Evolutionary conservation across 2,329 filamentous ascomycete species (phyloP).

Genomic region (Aspergillus caelatus): DNA sequence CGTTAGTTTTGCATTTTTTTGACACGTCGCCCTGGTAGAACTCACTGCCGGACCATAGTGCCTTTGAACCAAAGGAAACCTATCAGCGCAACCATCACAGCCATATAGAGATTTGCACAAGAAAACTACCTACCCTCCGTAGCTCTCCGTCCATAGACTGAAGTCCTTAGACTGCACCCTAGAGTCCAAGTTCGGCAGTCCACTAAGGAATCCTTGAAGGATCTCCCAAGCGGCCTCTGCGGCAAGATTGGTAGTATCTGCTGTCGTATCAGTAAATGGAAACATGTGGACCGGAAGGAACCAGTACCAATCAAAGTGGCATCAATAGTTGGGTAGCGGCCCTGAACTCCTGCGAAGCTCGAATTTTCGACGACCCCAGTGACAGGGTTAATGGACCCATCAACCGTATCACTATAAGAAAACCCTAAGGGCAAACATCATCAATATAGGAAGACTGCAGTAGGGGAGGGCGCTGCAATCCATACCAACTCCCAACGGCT

Average conservation of each 20-base stretch:
- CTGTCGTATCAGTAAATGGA: neutral
- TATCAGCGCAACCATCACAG: neutral
- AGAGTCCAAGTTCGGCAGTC: constrained; percentile 51
- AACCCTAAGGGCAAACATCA: constrained; percentile 28
- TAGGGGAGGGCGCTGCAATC: neutral
- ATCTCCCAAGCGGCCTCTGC: constrained; percentile 59
- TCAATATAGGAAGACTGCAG: neutral
- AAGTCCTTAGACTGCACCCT: constrained; percentile 57
- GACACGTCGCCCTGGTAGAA: neutral
- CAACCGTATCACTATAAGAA: constrained; percentile 37
- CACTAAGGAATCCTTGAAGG: constrained; percentile 57
- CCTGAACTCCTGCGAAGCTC: constrained; percentile 45
- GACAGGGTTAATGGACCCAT: constrained; percentile 46
- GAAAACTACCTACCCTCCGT: constrained; percentile 44
- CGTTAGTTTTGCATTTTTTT: constrained; percentile 17
- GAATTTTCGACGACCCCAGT: constrained; percentile 52
- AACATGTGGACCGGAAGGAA: neutral
- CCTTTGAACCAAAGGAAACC: constrained; percentile 31
- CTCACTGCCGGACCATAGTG: constrained; percentile 54
- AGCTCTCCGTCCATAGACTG: constrained; percentile 63
- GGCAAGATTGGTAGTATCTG: constrained; percentile 59
- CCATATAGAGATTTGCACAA: neutral
- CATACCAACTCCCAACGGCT: constrained; percentile 60
- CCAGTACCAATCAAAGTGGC: constrained; percentile 46
- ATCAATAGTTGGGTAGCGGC: constrained; percentile 55